phyloP scores from a whole-genome alignment of 768 basidiomycete species.

The Pisolithus sp. region DNA sequence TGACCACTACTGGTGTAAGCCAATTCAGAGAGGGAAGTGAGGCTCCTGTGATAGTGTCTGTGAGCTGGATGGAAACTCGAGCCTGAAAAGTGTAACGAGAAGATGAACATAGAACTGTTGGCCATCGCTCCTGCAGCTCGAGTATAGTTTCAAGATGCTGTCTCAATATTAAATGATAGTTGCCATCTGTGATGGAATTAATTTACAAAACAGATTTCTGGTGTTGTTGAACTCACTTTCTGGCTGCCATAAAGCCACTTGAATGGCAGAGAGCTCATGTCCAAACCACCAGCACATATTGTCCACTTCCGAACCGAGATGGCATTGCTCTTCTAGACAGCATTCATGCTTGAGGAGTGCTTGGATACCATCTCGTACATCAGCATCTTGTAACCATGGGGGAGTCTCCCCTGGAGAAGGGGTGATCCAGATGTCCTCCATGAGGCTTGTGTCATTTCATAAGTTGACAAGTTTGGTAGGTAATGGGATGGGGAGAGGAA shows the following conservation, averaged over 20 bases:
- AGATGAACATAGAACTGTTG: constrained; percentile 9
- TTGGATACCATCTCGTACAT: too few species aligned
- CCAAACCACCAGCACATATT: too few species aligned
- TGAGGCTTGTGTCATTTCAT: too few species aligned
- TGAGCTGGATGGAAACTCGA: constrained; percentile 1
- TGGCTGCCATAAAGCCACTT: background rate
- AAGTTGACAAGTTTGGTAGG: too few species aligned
- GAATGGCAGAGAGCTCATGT: background rate
- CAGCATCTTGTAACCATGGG: too few species aligned
- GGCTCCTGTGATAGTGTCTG: background rate
- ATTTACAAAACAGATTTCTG: background rate
- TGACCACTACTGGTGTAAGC: background rate
- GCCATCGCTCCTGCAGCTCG: constrained; percentile 14
- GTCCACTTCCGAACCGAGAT: too few species aligned
- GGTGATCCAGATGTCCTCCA: too few species aligned
- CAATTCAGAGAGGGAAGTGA: background rate
- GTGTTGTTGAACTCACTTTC: background rate
- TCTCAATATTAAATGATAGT: background rate
- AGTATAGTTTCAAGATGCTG: constrained; percentile 6
- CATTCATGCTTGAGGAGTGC: too few species aligned
- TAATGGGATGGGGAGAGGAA: too few species aligned
- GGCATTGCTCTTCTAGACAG: too few species aligned
- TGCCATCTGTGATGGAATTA: background rate
- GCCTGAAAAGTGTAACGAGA: constrained; percentile 7
- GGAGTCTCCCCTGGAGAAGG: too few species aligned